Conservation (phyloP, 2,329 filamentous ascomycete species). For the Verticillium tricorpus region DNA sequence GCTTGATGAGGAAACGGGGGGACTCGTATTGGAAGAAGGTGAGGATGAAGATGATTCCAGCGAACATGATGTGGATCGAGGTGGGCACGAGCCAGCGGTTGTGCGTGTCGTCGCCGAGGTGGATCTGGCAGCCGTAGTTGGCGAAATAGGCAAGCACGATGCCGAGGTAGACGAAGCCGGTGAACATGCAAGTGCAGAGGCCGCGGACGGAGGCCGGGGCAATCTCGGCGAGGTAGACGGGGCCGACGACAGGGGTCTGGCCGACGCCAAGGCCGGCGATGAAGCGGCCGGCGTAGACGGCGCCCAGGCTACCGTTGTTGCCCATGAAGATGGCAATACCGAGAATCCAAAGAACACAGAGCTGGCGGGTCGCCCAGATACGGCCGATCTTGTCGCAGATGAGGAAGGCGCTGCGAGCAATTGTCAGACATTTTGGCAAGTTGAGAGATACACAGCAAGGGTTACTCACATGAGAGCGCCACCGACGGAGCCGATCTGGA, state of each 20-base stretch:
- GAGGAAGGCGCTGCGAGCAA: conserved; percentile 44
- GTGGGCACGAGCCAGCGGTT: conserved; percentile 64
- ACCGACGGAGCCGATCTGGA: conserved; percentile 71
- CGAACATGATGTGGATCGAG: conserved; percentile 73
- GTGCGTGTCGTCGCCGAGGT: conserved; percentile 41
- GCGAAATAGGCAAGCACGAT: conserved; percentile 78
- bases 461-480: conserved; percentile 56
- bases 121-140: conserved; percentile 55
- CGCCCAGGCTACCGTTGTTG: conserved; percentile 47
- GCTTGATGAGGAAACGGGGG: conserved; percentile 66
- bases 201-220: conserved; percentile 65
- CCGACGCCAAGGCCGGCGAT: conserved; percentile 63
- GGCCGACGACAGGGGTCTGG: conserved; percentile 62
- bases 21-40: conserved; percentile 68
- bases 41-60: conserved; percentile 64
- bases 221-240: conserved; percentile 70
- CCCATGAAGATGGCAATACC: conserved; percentile 56
- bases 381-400: conserved; percentile 58
- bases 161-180: conserved; percentile 62
- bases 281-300: conserved; percentile 62
- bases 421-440: neutral
- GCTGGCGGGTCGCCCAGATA: conserved; percentile 55
- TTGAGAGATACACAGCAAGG: neutral
- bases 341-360: conserved; percentile 53
- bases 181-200: conserved; percentile 60